Evolutionary conservation across 345 rosid genomes (phyloP), one percentile per base, ranked within the genome.

Genomic region (Syzygium aromaticum): DNA sequence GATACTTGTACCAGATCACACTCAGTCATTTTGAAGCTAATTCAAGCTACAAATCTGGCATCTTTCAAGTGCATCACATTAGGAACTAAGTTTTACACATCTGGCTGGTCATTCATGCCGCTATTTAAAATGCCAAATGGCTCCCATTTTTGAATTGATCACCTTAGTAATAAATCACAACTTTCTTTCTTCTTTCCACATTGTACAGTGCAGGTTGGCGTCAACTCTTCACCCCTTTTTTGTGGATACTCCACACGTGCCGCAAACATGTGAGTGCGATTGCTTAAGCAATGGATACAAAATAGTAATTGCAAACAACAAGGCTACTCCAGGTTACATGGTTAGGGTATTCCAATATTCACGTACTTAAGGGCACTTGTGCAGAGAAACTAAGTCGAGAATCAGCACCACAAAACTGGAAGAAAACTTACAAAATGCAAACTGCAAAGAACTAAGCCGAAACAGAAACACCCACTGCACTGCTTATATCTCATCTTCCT

Each of bases 401-500:
- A 59, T 59, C 30, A 0, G 67, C 0, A 0, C 67, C 30, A 27
- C 30, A 59, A 59, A 59, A 59, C 67, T 25, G 30, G 12, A 59
- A 59, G 8, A 11, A 27, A 27, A 59, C 7, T 59, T 33, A 38
- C 78, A 67, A 30, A 8, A 67, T 67, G 78, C 86, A 46, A 51
- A 83, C 12, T 13, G 23, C 49, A 54, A 53, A 84, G 43, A 12
- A 53, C 38, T 11, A 84, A 10, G 49, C 21, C 5, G 59, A 84
- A 30, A 84, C 27, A 1, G 43, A 84, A 5, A 33, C 13, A 3
- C n/a, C 38, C 40, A 16, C 21, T 16, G 78, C 22, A 67, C 8
- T 67, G 46, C 27, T 92, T 91, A 94, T 89, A 94, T 94, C 91
- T 96, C 99, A 52, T 95, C 98, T 30, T 95, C 98, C 89, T 95